phyloP scores from a whole-genome alignment of 805 yeast species.

The Hanseniaspora meyeri region DNA sequence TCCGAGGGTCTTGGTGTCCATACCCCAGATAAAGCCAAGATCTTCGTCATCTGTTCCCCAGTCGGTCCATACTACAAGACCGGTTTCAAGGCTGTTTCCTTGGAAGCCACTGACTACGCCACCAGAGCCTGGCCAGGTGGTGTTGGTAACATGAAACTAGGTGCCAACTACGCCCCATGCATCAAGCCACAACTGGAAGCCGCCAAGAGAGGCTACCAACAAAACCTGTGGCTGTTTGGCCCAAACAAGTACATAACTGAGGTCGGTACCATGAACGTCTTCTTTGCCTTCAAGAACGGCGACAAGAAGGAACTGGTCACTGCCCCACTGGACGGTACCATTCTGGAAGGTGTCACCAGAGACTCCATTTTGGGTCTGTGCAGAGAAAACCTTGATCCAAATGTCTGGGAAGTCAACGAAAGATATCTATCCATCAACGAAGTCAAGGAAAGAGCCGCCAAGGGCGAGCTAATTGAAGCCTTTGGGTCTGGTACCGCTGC shows the following conservation, averaged over 20 bases:
- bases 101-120: conserved; percentile 92
- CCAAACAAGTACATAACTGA: conserved; percentile 80
- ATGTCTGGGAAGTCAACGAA: conserved; percentile 75
- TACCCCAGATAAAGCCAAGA: conserved; percentile 65
- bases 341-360: conserved; percentile 92
- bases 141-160: conserved; percentile 88
- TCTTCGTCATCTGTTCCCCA: conserved; percentile 84
- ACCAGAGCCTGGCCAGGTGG: conserved; percentile 99
- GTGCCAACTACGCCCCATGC: conserved; percentile 97
- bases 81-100: conserved; percentile 87
- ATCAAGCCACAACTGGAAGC: conserved; percentile 83
- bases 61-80: conserved; percentile 94
- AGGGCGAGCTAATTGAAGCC: conserved; percentile 83
- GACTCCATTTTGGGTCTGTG: conserved; percentile 72
- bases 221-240: conserved; percentile 93
- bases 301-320: conserved; percentile 78
- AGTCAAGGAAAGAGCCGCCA: conserved; percentile 60
- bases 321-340: conserved; percentile 95
- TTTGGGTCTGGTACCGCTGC: conserved; percentile 98
- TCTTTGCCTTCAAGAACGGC: conserved; percentile 70
- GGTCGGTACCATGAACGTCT: conserved; percentile 95
- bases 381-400: conserved; percentile 57
- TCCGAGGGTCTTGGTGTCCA: conserved; percentile 78
- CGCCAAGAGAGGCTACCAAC: conserved; percentile 83
- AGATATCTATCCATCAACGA: conserved; percentile 74